Conservation (phyloP, 164 flowering plant species). For the Magnolia changhungtana region DNA sequence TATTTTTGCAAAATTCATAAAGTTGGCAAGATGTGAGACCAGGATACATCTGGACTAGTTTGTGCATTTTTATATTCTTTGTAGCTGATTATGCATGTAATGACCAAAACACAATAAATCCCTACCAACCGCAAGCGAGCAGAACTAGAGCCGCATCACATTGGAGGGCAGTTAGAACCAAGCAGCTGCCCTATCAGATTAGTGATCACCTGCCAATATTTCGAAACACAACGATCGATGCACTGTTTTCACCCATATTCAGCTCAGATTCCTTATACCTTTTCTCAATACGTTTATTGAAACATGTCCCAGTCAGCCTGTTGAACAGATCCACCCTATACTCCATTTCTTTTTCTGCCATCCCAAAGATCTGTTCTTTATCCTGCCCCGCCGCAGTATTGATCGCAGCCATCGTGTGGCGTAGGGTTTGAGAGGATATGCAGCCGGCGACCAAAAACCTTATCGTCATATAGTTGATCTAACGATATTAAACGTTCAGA, state of each 20-base stretch:
- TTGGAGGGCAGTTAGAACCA: conserved; percentile 58
- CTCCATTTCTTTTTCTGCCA: conserved; percentile 92
- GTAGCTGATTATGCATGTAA: neutral
- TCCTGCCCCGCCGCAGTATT: no score
- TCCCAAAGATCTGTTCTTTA: conserved; percentile 74
- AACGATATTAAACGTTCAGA: no score
- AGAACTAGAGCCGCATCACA: conserved; percentile 27
- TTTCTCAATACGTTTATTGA: conserved; percentile 79
- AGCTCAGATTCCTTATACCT: conserved; percentile 94
- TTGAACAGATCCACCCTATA: conserved; percentile 82
- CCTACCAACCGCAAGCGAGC: neutral
- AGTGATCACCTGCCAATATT: conserved; percentile 97
- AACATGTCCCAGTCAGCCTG: conserved; percentile 88
- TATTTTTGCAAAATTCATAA: neutral
- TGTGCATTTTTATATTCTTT: neutral
- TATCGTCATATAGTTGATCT: no score
- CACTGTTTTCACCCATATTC: conserved; percentile 98
- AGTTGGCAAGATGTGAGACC: neutral
- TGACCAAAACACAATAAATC: neutral
- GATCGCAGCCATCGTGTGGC: no score
- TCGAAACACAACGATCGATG: conserved; percentile 96
- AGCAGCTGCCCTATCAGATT: conserved; percentile 72
- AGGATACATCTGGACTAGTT: neutral
- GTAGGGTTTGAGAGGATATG: no score
- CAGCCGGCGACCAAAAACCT: no score